Percentiles rank a stretch among this genome's conserved stretches.
Conservation (phyloP, 352 stramenopile genomes). For the Phytophthora cryptogea region DNA sequence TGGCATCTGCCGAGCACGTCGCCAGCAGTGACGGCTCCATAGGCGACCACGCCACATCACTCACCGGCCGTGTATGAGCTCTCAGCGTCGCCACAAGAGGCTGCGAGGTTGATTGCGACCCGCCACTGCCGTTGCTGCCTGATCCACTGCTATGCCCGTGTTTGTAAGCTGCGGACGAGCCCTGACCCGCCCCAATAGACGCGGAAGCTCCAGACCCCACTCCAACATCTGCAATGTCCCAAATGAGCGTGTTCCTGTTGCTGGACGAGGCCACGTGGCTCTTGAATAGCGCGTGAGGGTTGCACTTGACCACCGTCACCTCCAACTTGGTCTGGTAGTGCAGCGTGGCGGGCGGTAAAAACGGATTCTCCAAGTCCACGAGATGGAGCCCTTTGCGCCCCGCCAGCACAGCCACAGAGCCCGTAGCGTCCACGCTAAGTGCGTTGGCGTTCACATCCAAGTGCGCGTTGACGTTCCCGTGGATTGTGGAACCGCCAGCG, state of each 20-base stretch:
- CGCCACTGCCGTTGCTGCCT: conserved; percentile 2
- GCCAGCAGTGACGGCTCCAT: conserved; percentile 74
- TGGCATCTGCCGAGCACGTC: conserved; percentile 79
- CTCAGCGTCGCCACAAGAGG: conserved; percentile 76
- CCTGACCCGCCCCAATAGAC: conserved; percentile 29
- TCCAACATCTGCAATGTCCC: conserved; percentile 52
- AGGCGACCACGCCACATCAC: conserved; percentile 76
- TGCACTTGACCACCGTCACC: conserved; percentile 81
- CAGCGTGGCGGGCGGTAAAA: conserved; percentile 56
- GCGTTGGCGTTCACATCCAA: conserved; percentile 72
- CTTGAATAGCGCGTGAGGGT: conserved; percentile 68
- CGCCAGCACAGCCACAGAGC: conserved; percentile 64
- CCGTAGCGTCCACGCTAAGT: conserved; percentile 76
- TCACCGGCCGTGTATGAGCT: conserved; percentile 76
- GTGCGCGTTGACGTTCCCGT: conserved; percentile 61
- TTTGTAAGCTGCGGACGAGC: conserved; percentile 25
- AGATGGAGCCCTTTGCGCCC: conserved; percentile 74
- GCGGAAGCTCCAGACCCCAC: conserved; percentile 15
- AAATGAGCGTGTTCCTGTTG: conserved; percentile 84
- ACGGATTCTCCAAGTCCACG: conserved; percentile 72
- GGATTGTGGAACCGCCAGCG: conserved; percentile 35
- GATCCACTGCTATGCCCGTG: conserved; percentile 18
- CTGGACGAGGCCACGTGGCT: conserved; percentile 76
- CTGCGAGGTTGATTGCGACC: conserved; percentile 35
- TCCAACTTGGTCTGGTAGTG: conserved; percentile 85